Evolutionary conservation across 768 basidiomycete genomes (phyloP).

Genomic region (Cantharellus cinnabarinus): DNA sequence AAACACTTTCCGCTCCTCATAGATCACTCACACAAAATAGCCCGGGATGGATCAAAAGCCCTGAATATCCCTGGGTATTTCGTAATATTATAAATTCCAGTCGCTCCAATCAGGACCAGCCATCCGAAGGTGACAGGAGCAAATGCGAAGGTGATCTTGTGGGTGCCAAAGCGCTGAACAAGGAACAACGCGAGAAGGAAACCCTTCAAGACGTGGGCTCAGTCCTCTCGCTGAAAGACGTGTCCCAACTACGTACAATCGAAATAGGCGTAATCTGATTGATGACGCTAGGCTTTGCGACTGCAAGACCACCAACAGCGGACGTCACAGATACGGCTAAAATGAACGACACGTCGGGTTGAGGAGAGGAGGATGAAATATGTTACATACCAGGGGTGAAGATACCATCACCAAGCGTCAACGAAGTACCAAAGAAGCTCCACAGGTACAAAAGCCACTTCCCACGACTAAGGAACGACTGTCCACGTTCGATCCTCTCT

Average conservation of each 20-base stretch:
- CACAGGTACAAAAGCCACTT: neutral
- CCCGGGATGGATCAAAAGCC: constrained; percentile 46
- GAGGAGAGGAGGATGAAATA: neutral
- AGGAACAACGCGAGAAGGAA: constrained; percentile 38
- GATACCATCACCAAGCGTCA: constrained; percentile 49
- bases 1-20: neutral
- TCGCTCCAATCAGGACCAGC: constrained; percentile 30
- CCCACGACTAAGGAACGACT: neutral
- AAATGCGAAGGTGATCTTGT: constrained; percentile 29
- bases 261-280: constrained; percentile 35
- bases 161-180: constrained; percentile 39
- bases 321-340: constrained; percentile 43
- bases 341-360: neutral
- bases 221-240: neutral
- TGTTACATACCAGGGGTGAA: constrained; percentile 26
- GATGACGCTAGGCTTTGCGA: constrained; percentile 31
- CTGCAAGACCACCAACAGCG: constrained; percentile 46
- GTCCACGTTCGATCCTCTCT: neutral
- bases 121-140: constrained; percentile 39
- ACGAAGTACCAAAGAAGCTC: constrained; percentile 23
- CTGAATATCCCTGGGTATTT: constrained; percentile 37
- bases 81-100: constrained; percentile 39
- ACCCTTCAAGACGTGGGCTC: constrained; percentile 16
- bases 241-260: constrained; percentile 21
- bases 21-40: constrained; percentile 30